These are phyloP conservation scores for Sporobolomyces roseus DNA, from an alignment of 768 basidiomycete species.

Conservation along the genomic window DNA sequence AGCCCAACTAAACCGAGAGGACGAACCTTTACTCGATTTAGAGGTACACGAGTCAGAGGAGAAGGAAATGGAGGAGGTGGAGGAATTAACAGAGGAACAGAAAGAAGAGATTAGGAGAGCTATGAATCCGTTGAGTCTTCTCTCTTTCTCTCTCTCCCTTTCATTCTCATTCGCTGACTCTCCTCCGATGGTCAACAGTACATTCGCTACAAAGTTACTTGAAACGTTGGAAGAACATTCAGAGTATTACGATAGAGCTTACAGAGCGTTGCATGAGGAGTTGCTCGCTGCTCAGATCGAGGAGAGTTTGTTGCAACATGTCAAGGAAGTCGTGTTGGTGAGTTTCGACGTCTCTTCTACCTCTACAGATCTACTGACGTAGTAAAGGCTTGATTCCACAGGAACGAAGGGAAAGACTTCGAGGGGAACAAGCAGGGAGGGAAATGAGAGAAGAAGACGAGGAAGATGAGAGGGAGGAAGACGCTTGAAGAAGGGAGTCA, in stretches of 20 bases:
- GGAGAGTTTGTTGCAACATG: constrained; percentile 17
- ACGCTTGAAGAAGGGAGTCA: no score
- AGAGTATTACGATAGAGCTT: not conserved
- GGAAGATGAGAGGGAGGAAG: no score
- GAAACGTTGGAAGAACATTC: not conserved
- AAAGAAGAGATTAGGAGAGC: not conserved
- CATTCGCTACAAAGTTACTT: not conserved
- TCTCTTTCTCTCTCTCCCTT: not conserved
- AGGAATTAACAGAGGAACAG: not conserved
- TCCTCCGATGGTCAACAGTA: not conserved
- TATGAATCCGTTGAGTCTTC: not conserved
- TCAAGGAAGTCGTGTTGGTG: constrained; percentile 17
- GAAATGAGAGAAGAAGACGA: no score
- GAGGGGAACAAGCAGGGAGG: no score
- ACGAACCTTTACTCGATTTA: not conserved
- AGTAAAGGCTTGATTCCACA: not conserved
- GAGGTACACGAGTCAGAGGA: not conserved
- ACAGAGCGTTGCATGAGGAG: constrained; percentile 4
- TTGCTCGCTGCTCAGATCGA: constrained; percentile 12
- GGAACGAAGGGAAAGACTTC: not conserved
- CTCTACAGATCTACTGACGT: not conserved
- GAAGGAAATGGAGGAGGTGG: not conserved
- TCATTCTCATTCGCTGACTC: not conserved
- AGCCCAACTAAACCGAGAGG: not conserved
- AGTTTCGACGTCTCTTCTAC: not conserved